A percentile compares a stretch with the other conserved stretches of the same genome.
These are phyloP conservation scores for Verticillium zaregamsianum DNA, from an alignment of 2,329 filamentous ascomycete genomes.

Conservation along the genomic window DNA sequence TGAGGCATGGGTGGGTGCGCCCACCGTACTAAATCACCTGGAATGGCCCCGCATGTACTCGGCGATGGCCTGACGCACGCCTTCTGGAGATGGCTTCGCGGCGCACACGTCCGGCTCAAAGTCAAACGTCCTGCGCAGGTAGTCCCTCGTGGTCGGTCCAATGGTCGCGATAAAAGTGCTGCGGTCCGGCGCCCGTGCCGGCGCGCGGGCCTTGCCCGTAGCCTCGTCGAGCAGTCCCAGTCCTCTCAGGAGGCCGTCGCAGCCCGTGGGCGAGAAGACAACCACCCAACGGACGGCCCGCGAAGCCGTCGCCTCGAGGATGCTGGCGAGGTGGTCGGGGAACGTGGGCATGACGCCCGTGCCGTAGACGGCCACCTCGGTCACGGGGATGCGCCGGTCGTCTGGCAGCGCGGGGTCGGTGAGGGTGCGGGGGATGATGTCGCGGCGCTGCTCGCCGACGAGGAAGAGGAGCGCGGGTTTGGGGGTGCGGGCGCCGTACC, in stretches of 20 bases:
- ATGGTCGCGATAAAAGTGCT: conserved; percentile 76
- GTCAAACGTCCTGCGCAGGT: conserved; percentile 60
- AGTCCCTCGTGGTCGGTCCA: conserved; percentile 83
- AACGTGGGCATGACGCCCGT: conserved; percentile 82
- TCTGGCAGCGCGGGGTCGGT: conserved; percentile 50
- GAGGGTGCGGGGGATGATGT: conserved; percentile 82
- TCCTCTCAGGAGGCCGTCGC: conserved; percentile 53
- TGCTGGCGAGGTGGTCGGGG: conserved; percentile 55
- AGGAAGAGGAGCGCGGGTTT: conserved; percentile 75
- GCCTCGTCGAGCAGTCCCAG: conserved; percentile 47
- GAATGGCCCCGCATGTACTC: conserved; percentile 27
- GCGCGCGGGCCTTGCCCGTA: conserved; percentile 32
- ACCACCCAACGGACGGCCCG: conserved; percentile 62
- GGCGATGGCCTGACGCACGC: conserved; percentile 65
- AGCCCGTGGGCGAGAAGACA: conserved; percentile 66
- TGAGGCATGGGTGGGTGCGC: background rate
- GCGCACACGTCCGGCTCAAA: conserved; percentile 78
- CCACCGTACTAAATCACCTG: background rate
- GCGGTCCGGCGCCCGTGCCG: conserved; percentile 19
- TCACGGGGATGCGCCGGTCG: conserved; percentile 57
- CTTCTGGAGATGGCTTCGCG: conserved; percentile 75
- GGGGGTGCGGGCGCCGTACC: conserved; percentile 32
- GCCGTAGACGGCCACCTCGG: conserved; percentile 81
- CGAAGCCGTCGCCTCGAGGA: conserved; percentile 41
- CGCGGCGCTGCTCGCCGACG: conserved; percentile 83